Percentiles rank a stretch among this genome's conserved stretches.
These are phyloP conservation scores for Quillaja saponaria DNA, from an alignment of 306 rosid genomes.

Conservation along the genomic window DNA sequence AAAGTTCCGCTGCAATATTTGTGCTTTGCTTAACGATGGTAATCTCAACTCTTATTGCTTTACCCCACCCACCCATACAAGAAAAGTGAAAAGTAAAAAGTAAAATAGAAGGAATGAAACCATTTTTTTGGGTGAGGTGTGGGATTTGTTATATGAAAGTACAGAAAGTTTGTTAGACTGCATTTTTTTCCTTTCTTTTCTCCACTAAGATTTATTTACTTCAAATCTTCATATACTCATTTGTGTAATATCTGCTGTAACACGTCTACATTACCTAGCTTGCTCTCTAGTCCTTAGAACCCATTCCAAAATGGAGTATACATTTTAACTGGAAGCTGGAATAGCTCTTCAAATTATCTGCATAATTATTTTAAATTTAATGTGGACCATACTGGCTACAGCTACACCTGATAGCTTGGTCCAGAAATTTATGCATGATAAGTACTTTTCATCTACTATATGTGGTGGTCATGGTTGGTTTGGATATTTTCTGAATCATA, in stretches of 20 bases:
- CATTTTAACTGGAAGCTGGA: too few species aligned
- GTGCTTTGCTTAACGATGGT: conserved; percentile 94
- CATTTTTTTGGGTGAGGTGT: neutral
- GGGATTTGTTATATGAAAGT: too few species aligned
- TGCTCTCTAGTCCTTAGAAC: too few species aligned
- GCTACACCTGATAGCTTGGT: conserved; percentile 2
- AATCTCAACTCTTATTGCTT: conserved; percentile 37
- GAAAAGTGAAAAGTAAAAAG: neutral
- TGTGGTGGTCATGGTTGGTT: conserved; percentile 20
- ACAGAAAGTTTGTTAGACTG: too few species aligned
- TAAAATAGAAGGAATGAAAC: conserved; percentile 12
- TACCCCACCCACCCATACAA: neutral
- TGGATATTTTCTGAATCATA: conserved; percentile 8
- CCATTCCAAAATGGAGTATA: too few species aligned
- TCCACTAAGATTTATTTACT: too few species aligned
- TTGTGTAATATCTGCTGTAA: too few species aligned
- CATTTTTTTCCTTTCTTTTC: too few species aligned
- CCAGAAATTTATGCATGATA: conserved; percentile 13
- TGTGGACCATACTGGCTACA: conserved; percentile 7
- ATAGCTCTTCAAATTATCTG: too few species aligned
- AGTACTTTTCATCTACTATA: conserved; percentile 17
- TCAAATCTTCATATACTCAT: too few species aligned
- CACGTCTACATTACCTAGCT: too few species aligned
- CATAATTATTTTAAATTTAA: neutral
- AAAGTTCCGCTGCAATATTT: conserved; percentile 94